Evolutionary conservation across 108 stramenopile species (phyloP).

Genomic region (Cyclotella baltica): DNA sequence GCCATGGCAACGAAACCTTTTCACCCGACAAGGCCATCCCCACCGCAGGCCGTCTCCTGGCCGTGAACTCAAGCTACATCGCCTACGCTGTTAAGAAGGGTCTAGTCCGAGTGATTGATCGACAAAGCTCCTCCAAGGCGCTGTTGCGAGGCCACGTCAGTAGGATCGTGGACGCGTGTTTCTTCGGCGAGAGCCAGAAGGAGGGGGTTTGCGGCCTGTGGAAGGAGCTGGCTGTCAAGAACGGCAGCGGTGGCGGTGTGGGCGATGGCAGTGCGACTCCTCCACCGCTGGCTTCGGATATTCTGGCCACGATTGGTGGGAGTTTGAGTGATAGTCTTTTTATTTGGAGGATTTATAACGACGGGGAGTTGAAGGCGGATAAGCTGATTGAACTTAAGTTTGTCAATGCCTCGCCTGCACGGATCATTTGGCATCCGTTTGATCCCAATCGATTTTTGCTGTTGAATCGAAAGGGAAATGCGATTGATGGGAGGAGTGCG

Average conservation of each 20-base stretch:
- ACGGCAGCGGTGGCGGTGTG: slow-evolving; percentile 49
- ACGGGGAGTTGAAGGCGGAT: slow-evolving; percentile 56
- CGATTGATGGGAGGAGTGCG: slow-evolving; percentile 1
- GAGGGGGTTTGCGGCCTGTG: slow-evolving; percentile 17
- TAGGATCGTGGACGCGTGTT: slow-evolving; percentile 43
- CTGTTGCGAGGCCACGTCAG: slow-evolving; percentile 72
- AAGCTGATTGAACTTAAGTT: slow-evolving; percentile 63
- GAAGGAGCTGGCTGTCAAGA: slow-evolving; percentile 4
- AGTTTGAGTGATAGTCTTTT: slow-evolving; percentile 44
- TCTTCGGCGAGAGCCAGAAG: slow-evolving; percentile 36
- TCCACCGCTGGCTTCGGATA: slow-evolving; percentile 44
- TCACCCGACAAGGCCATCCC: slow-evolving; percentile 7
- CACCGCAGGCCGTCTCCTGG: slow-evolving; percentile 52
- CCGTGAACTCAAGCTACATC: slow-evolving; percentile 75
- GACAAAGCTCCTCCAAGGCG: slow-evolving; percentile 56
- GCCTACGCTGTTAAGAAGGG: slow-evolving; percentile 90
- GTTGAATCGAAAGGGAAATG: slow-evolving; percentile 21
- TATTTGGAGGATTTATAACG: slow-evolving; percentile 47
- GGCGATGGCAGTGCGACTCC: slow-evolving; percentile 49
- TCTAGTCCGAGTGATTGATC: slow-evolving; percentile 82
- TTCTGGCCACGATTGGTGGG: slow-evolving; percentile 41
- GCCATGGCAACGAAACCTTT: slow-evolving; percentile 33
- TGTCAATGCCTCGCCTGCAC: neutral
- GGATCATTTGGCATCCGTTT: slow-evolving; percentile 85
- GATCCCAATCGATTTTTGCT: slow-evolving; percentile 79